Evolutionary conservation across 1,284 basidiomycete species (phyloP).

Genomic region (Ceratobasidium sp.): DNA sequence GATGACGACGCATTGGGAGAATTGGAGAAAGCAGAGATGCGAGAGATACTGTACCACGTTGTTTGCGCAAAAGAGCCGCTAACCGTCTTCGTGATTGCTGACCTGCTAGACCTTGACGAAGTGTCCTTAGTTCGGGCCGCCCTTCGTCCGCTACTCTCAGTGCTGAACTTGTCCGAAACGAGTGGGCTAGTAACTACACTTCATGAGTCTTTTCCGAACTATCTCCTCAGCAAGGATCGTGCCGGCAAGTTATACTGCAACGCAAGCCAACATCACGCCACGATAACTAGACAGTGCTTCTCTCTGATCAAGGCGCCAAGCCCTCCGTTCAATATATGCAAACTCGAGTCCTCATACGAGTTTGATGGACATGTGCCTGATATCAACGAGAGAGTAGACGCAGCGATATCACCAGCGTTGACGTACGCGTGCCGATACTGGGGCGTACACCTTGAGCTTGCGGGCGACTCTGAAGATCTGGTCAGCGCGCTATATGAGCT

Average conservation of each 20-base stretch:
- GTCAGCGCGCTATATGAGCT: background rate
- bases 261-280: background rate
- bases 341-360: conserved; percentile 8
- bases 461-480: background rate
- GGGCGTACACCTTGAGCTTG: background rate
- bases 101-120: background rate
- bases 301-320: background rate
- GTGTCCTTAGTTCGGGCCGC: background rate
- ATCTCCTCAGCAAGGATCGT: background rate
- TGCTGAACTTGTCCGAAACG: conserved; percentile 2
- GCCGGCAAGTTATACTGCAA: background rate
- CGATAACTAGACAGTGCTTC: conserved; percentile 3
- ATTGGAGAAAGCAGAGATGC: background rate
- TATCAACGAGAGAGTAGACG: background rate
- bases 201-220: conserved; percentile 10
- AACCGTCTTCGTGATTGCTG: background rate
- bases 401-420: background rate
- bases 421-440: conserved; percentile 21
- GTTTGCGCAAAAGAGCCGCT: conserved; percentile 17
- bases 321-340: conserved; percentile 18
- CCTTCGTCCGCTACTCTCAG: conserved; percentile 15
- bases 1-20: background rate
- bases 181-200: background rate
- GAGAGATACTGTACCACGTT: background rate
- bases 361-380: background rate